phyloP scores from a whole-genome alignment of 352 stramenopile species.

The Pythium graminicola region DNA sequence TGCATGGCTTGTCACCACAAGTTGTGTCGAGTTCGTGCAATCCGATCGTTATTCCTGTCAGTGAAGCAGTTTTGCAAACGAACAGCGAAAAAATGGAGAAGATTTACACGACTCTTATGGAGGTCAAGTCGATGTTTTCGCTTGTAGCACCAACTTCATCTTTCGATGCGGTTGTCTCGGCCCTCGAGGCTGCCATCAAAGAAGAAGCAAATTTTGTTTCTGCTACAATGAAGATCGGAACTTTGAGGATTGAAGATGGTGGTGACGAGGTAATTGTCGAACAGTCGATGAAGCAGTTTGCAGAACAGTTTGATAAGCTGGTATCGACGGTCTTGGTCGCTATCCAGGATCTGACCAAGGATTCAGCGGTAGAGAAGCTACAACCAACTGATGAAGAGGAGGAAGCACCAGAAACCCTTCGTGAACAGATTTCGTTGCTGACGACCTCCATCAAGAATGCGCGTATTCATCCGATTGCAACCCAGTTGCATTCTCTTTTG shows the following conservation, averaged over 20 bases:
- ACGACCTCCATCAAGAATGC: conserved; percentile 57
- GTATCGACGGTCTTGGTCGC: conserved; percentile 71
- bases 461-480: conserved; percentile 63
- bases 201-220: conserved; percentile 11
- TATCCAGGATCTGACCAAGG: conserved; percentile 69
- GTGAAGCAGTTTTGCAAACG: conserved; percentile 4
- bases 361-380: conserved; percentile 26
- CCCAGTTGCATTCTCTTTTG: conserved; percentile 44
- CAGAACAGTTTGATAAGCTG: conserved; percentile 54
- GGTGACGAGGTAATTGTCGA: conserved; percentile 8
- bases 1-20: conserved; percentile 59
- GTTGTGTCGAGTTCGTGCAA: conserved; percentile 6
- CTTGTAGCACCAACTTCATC: conserved; percentile 19
- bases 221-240: conserved; percentile 4
- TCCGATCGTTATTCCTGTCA: conserved; percentile 15
- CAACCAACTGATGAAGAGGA: conserved; percentile 21
- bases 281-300: conserved; percentile 36
- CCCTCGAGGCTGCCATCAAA: conserved; percentile 1
- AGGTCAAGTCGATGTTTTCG: conserved; percentile 13
- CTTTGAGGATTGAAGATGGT: conserved; percentile 1
- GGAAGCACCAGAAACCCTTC: conserved; percentile 26
- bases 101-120: conserved; percentile 1
- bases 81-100: conserved; percentile 18
- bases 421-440: conserved; percentile 43
- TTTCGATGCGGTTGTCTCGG: conserved; percentile 18